phyloP scores from a whole-genome alignment of 768 basidiomycete genomes.

The Termitomyces sp. region DNA sequence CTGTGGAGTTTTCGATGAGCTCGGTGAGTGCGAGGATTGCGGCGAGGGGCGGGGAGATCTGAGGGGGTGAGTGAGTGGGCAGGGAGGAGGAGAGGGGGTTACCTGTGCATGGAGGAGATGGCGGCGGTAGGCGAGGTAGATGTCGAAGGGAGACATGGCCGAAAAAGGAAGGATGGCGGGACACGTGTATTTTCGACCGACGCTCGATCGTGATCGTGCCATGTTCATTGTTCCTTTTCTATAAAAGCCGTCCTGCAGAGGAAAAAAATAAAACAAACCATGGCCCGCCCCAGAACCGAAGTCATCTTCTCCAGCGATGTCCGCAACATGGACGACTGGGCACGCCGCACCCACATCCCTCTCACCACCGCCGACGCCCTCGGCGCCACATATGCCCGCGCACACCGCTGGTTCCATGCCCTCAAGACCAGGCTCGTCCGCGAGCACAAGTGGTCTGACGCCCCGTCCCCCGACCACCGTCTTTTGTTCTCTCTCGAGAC shows the following conservation, averaged over 20 bases:
- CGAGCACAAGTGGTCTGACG: constrained; percentile 66
- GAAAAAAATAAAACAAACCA: neutral
- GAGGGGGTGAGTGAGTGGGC: neutral
- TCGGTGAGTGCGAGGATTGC: constrained; percentile 85
- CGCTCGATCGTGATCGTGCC: constrained; percentile 35
- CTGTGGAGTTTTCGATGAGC: constrained; percentile 72
- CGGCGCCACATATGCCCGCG: constrained; percentile 73
- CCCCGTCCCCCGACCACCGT: constrained; percentile 52
- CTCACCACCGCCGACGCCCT: constrained; percentile 80
- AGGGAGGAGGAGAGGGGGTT: neutral
- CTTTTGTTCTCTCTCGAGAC: constrained; percentile 80
- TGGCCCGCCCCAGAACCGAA: constrained; percentile 35
- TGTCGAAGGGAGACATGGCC: constrained; percentile 22
- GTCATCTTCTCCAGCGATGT: constrained; percentile 79
- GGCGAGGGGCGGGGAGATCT: constrained; percentile 82
- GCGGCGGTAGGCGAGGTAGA: constrained; percentile 47
- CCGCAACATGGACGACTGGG: constrained; percentile 80
- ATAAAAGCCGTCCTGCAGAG: neutral
- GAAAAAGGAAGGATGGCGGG: constrained; percentile 15
- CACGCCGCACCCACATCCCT: constrained; percentile 70
- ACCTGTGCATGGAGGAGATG: constrained; percentile 67
- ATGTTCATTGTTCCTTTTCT: constrained; percentile 18
- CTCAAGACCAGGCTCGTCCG: constrained; percentile 61
- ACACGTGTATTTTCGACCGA: constrained; percentile 77
- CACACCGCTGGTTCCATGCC: constrained; percentile 68